Percentiles rank a stretch among this genome's conserved stretches.
phyloP scores from a whole-genome alignment of 805 yeast species.

The Hanseniaspora meyeri region DNA sequence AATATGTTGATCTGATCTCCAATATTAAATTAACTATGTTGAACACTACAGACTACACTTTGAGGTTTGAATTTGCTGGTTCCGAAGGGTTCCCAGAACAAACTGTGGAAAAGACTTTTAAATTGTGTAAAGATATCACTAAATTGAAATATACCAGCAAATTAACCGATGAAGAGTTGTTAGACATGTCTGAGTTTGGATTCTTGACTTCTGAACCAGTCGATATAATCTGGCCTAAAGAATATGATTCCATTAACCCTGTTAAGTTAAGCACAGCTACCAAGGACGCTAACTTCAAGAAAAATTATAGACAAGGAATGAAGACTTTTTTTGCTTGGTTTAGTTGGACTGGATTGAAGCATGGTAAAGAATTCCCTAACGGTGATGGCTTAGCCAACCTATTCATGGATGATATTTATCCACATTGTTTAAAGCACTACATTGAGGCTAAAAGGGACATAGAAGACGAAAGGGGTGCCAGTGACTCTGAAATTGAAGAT shows the following conservation, averaged over 20 bases:
- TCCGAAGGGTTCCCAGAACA: constrained; percentile 49
- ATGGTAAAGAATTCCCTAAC: too few relatives aligned
- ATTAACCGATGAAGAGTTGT: constrained; percentile 25
- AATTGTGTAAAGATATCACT: constrained; percentile 26
- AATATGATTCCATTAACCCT: constrained; percentile 12
- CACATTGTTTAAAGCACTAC: too few relatives aligned
- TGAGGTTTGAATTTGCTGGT: constrained; percentile 45
- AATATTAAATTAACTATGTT: constrained; percentile 26
- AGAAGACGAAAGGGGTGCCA: too few relatives aligned
- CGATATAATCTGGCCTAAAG: constrained; percentile 46
- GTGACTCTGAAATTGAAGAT: too few relatives aligned
- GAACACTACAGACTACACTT: constrained; percentile 14
- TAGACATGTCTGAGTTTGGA: constrained; percentile 44
- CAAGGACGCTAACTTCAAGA: too few relatives aligned
- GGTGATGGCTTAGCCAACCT: too few relatives aligned
- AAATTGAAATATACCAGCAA: constrained; percentile 17
- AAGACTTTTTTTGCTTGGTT: too few relatives aligned
- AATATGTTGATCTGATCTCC: constrained; percentile 52
- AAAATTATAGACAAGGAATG: too few relatives aligned
- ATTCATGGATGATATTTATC: too few relatives aligned
- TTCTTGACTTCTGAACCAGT: constrained; percentile 43
- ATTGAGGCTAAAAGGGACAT: too few relatives aligned
- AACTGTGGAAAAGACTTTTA: constrained; percentile 48
- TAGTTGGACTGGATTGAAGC: too few relatives aligned
- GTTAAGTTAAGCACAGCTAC: too few relatives aligned